Evolutionary conservation across 371 early-diverging fungal genomes (phyloP), one percentile per base, ranked within the genome.

Genomic region (Mortierella sp.): DNA sequence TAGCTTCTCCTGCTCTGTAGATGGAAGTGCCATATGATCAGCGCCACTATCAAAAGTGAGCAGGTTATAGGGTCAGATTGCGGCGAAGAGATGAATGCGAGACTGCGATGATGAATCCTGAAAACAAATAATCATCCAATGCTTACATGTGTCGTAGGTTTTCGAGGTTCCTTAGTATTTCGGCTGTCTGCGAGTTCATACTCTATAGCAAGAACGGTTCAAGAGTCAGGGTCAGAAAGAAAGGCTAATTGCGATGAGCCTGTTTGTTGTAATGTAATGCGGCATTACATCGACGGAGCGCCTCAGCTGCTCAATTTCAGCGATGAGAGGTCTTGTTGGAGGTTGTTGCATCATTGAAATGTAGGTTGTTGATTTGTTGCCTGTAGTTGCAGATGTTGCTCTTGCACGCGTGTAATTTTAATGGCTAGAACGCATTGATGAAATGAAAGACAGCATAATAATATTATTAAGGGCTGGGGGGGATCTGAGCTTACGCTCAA

Each of bases 111-210:
- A 8, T 35, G 35, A 35, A 35, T 35, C 35, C 35, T 35, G 35
- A 35, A 35, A 35, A 8, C 35, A 35, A 43, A 43, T 11, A 14
- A 43, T 43, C 18, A 14, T 5, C 3, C 10, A 49, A 16, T 45
- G 16, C 67, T 69, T 75, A 80, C 80, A 75, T 68, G 24, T 80
- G 67, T 51, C 80, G 64, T 32, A 80, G 39, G 37, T 47, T 64
- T 12, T 80, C 80, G 30, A 75, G 75, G 20, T 57, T 64, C 32
- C 69, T 75, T 22, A 80, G 66, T 64, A 80, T 80, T 39, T 80
- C 80, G 26, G 80, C 80, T 14, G 80, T 68, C 52, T 80, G 80
- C 28, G 75, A 75, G 59, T 80, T 75, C 75, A 80, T 80, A 57
- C 80, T 80, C 80, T 80, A 68, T n/a, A 22, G 64, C 40, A 60